Evolutionary conservation across 352 stramenopile genomes (phyloP).

Genomic region (Chrysophaeum taylorii): DNA sequence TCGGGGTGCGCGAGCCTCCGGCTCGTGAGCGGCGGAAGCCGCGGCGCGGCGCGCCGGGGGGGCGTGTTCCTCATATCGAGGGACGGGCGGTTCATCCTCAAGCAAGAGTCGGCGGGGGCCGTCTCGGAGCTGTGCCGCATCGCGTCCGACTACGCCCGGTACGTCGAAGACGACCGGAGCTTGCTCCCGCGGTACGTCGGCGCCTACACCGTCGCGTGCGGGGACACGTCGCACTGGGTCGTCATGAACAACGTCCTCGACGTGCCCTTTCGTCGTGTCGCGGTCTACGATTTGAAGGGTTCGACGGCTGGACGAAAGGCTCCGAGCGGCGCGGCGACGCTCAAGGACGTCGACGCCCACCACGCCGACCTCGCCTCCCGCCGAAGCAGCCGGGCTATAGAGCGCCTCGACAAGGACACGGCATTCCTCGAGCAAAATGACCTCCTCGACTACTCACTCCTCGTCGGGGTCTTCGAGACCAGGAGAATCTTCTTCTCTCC

Average conservation of each 20-base stretch:
- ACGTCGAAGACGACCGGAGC: not conserved
- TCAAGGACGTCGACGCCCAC: conserved; percentile 4
- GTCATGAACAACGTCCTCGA: conserved; percentile 23
- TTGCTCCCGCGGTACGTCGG: conserved; percentile 23
- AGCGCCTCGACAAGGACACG: not conserved
- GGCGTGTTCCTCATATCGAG: conserved; percentile 21
- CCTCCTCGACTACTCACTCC: conserved; percentile 25
- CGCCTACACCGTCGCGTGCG: conserved; percentile 10
- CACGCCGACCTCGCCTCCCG: no score
- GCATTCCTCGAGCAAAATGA: conserved; percentile 12
- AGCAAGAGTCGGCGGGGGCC: conserved; percentile 6
- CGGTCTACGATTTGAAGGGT: conserved; percentile 24
- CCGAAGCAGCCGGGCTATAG: no score
- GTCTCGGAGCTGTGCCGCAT: conserved; percentile 9
- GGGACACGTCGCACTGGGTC: conserved; percentile 18
- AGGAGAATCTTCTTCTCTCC: conserved; percentile 8
- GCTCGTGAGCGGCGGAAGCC: not conserved
- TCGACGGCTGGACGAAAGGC: conserved; percentile 5
- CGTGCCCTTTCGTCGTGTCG: conserved; percentile 6
- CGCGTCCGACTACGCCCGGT: conserved; percentile 8
- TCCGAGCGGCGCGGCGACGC: not conserved
- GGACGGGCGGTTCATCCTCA: conserved; percentile 17
- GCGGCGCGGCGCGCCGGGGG: conserved; percentile 13
- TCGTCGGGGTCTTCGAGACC: conserved; percentile 14
- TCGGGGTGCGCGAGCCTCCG: no score